Base-by-base conservation (phyloP, 148 eudicot species). In the Hydrangea macrophylla region DNA sequence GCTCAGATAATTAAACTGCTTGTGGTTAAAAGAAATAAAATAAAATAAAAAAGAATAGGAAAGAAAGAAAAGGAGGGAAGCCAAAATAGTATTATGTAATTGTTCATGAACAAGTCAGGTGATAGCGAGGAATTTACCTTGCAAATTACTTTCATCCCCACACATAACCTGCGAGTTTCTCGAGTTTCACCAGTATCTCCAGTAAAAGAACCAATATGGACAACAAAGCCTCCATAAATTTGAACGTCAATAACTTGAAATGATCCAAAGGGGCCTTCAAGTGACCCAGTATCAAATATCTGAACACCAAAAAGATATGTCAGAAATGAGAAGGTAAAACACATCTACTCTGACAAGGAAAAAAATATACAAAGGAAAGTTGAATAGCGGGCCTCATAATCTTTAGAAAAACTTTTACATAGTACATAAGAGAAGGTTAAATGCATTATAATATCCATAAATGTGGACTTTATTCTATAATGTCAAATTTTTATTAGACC, bases 201-300 rank as follows among this genome's bases (percentile, higher is more conserved):
- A 67, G 72, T 42, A 65, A 90, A 84, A 64, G 83, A 82, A 60
- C 99, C 99, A 54, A 94, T 82, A 68, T 94, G 99, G 67, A 94
- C 80, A 68, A 90, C 87, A 73, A 83, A 94, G 30, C 99, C 99
- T 71, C 91, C 97, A 79, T 70, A 90, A 28, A 79, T 67, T 80
- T 91, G 96, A 60, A 94, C 97, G 59, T 87, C 83, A 67, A 64
- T 62, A 68, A 94, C 97, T 84, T 84, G 72, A 65, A 94, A 94
- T 44, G 62, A 72, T 68, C 97, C 97, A 73, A 62, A 77, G 7
- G 86, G 86, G 72, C 84, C 89, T 82, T 88, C 82, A 63, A 94
- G 79, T 48, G 78, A 65, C 73, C 99, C 99, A 56, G 91, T 90
- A 75, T 94, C 99, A 80, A 74, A 91, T 65, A 90, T 90, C 99